These are phyloP conservation scores for Ceratocystis diversiconidia DNA, from an alignment of 2,329 filamentous ascomycete species.

Conservation along the genomic window DNA sequence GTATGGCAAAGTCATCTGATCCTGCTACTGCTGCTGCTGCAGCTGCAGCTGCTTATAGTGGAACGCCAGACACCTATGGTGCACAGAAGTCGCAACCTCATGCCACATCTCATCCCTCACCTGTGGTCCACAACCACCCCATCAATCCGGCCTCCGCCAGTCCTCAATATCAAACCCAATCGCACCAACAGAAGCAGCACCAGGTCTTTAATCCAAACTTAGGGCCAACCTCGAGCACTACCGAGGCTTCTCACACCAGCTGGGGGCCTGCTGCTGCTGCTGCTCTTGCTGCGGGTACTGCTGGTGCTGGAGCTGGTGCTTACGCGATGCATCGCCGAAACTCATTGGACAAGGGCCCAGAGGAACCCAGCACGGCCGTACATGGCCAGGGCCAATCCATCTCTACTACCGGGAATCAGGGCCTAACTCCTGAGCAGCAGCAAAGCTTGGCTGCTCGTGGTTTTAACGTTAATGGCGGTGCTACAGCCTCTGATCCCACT, in stretches of 20 bases:
- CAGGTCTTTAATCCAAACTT: slow-evolving; percentile 5
- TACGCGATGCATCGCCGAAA: neutral
- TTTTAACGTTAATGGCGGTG: neutral
- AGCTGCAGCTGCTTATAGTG: neutral
- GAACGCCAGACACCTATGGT: neutral
- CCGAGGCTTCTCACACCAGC: neutral
- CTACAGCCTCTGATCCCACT: neutral
- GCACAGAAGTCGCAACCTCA: slow-evolving; percentile 2
- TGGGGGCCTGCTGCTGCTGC: neutral
- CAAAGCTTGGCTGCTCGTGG: slow-evolving; percentile 6
- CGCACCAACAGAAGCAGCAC: neutral
- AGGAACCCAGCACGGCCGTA: neutral
- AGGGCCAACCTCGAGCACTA: neutral
- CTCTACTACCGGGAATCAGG: neutral
- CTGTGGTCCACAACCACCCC: slow-evolving; percentile 2
- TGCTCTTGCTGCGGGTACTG: neutral
- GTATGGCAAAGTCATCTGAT: neutral
- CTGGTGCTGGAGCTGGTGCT: slow-evolving; percentile 6
- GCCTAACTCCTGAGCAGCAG: slow-evolving; percentile 1
- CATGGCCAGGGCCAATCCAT: slow-evolving; percentile 1
- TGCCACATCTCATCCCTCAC: neutral
- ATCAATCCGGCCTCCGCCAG: neutral
- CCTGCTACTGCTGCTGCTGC: neutral
- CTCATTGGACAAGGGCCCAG: neutral
- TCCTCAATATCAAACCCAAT: slow-evolving; percentile 3